Base-by-base conservation (phyloP, 1,284 basidiomycete genomes). In the Ustilago cynodontis region DNA sequence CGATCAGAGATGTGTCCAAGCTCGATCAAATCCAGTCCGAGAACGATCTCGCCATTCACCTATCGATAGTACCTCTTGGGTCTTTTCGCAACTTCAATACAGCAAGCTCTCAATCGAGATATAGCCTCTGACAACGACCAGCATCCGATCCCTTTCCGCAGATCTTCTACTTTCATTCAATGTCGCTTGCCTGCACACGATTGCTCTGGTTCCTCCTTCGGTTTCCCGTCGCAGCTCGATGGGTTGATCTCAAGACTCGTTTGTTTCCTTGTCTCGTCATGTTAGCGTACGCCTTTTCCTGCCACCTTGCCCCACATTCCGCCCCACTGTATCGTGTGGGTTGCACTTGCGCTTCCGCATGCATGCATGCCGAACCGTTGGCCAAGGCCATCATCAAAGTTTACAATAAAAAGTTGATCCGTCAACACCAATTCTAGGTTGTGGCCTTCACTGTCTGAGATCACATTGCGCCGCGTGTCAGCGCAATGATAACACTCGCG, bases 291-390 rank as follows among this genome's bases (percentile, higher is more conserved):
- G 41, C n/a, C 41, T 20, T 20, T 11, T n/a, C 18, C 9, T 10
- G n/a, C 14, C n/a, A 6, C 41, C 20, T 20, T 43, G 7, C 41
- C 20, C n/a, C 41, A 20, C 18, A 7, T 22, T 20, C n/a, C n/a
- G 41, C 47, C 14, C 26, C 24, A 28, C 20, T 16, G 10, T n/a
- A 50, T 50, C 24, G 11, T 18, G 54, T 84, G 83, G 10, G 37
- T 2, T 8, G 41, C 7, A 79, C 82, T 22, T 80, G 54, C 7
- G 49, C 51, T 33, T 83, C 83, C 11, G 84, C 70, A 10, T 81
- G 71, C 78, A 82, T 78, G 47, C 47, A 16, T 50, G 47, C 28
- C 14, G 47, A 18, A 14, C 2, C 28, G 71, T 22, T 18, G 41
- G 59, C 63, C 4, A 63, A 74, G 22, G 59, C 61, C 31, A 65